Percentiles rank a stretch among this genome's conserved stretches.
These are phyloP conservation scores for Pachysandra terminalis DNA, from an alignment of 164 flowering plant species.

Conservation along the genomic window DNA sequence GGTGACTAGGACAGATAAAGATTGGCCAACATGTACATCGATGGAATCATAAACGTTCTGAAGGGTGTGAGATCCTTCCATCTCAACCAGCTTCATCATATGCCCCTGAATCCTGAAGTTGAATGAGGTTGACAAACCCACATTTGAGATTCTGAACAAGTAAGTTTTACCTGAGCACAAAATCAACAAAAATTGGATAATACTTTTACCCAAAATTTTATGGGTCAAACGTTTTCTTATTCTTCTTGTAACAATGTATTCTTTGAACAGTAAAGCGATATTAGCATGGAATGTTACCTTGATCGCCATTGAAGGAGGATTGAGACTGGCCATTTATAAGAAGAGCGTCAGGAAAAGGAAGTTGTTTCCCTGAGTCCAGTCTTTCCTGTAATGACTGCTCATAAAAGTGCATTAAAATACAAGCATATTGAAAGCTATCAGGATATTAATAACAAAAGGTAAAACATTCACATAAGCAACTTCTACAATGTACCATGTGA, in stretches of 20 bases:
- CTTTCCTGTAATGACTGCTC: slow-evolving; percentile 39
- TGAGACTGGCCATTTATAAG: slow-evolving; percentile 53
- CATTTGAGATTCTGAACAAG: slow-evolving; percentile 46
- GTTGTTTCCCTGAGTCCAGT: slow-evolving; percentile 45
- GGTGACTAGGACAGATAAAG: slow-evolving; percentile 40
- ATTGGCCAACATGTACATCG: slow-evolving; percentile 53
- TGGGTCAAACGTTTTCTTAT: background rate
- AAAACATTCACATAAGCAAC: background rate
- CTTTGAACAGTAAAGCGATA: no score
- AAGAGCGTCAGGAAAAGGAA: slow-evolving; percentile 57
- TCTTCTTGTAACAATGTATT: background rate
- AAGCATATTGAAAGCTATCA: background rate
- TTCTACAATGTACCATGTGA: no score
- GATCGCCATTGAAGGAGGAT: slow-evolving; percentile 41
- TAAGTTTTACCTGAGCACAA: slow-evolving; percentile 35
- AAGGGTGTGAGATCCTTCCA: slow-evolving; percentile 55
- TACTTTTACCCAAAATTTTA: background rate
- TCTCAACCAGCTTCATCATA: slow-evolving; percentile 36
- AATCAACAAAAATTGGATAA: background rate
- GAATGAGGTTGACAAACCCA: slow-evolving; percentile 41
- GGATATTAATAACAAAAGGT: background rate
- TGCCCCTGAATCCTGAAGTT: slow-evolving; percentile 57
- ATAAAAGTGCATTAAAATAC: slow-evolving; percentile 5
- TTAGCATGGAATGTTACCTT: slow-evolving; percentile 28
- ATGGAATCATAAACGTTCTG: slow-evolving; percentile 42